Evolutionary conservation across 1,284 basidiomycete genomes (phyloP), one percentile per base, ranked within the genome.

Genomic region (Gymnopus androsaceus): DNA sequence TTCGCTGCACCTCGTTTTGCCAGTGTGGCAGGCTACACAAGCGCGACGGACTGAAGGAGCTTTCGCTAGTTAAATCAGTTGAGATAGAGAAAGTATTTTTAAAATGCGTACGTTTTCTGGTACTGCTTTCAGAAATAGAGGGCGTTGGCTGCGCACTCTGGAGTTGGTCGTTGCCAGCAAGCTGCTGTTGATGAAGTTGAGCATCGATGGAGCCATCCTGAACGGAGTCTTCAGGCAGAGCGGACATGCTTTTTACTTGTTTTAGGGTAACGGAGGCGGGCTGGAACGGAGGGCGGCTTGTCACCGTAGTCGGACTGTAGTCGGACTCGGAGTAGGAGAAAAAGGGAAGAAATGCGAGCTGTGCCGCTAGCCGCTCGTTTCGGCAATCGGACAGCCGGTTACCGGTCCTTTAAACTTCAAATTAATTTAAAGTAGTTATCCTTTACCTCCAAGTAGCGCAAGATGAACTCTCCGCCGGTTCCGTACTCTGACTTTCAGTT

Each of bases 1-100:
- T 70, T 90, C 88, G 63, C 86, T 89, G 64, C 88, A 90, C 62
- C 88, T 75, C 9, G 88, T 90, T 72, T 90, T 90, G 51, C 88
- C 88, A 51, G 85, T 75, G 70, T 90, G 88, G 71, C 88, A 90
- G n/a, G 88, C 85, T 44, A 83, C 80, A 61, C 87, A 90, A 0
- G 87, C 87, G 61, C 88, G 78, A 61, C 87, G 82, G 50, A 90
- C 87, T 40, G 87, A 89, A 42, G 87, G 87, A 45, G 84, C 85
- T 71, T 89, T 89, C 59, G 86, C 87, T 88, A 49, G 27, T 42
- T 36, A 27, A 11, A 12, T 9, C 4, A 14, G 23, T 5, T 7
- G 12, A 23, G 46, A 33, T 15, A 9, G 6, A n/a, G 3, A 14
- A 9, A 3, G 27, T 4, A 23, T 12, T 21, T 17, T 9, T 9